Evolutionary conservation across 2,329 filamentous ascomycete genomes (phyloP).

Genomic region (Diaporthe helianthi): DNA sequence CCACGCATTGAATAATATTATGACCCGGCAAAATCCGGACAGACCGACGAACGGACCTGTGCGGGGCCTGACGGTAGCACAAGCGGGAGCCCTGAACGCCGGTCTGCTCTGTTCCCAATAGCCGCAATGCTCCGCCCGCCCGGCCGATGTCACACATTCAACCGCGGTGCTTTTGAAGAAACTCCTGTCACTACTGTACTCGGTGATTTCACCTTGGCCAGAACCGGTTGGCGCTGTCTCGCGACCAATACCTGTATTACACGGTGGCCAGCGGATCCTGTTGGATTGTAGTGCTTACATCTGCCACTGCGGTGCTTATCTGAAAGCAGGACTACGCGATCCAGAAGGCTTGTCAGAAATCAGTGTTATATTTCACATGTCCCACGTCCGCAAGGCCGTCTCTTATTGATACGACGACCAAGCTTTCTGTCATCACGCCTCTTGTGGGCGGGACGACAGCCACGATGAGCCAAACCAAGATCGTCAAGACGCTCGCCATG

Average conservation of each 20-base stretch:
- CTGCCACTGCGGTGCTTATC: neutral
- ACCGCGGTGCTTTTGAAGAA: too few species aligned
- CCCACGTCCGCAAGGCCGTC: too few species aligned
- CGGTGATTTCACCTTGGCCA: neutral
- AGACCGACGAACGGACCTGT: too few species aligned
- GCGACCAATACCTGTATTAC: neutral
- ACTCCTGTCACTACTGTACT: too few species aligned
- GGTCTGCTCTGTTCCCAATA: too few species aligned
- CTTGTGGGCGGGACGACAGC: neutral
- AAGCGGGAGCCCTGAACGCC: too few species aligned
- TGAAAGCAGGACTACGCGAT: neutral
- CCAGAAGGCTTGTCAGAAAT: neutral
- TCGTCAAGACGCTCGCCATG: constrained; percentile 23
- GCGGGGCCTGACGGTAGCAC: too few species aligned
- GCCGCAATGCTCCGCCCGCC: neutral
- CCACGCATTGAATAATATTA: neutral
- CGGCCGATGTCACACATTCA: too few species aligned
- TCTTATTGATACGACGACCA: too few species aligned
- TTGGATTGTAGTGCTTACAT: neutral
- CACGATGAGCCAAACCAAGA: constrained; percentile 4
- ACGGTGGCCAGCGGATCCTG: neutral
- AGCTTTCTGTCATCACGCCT: neutral
- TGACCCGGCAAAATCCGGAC: neutral
- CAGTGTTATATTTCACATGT: neutral
- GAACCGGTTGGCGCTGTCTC: neutral